Evolutionary conservation across 2,329 filamentous ascomycete genomes (phyloP).

Genomic region (Fusarium secorum): DNA sequence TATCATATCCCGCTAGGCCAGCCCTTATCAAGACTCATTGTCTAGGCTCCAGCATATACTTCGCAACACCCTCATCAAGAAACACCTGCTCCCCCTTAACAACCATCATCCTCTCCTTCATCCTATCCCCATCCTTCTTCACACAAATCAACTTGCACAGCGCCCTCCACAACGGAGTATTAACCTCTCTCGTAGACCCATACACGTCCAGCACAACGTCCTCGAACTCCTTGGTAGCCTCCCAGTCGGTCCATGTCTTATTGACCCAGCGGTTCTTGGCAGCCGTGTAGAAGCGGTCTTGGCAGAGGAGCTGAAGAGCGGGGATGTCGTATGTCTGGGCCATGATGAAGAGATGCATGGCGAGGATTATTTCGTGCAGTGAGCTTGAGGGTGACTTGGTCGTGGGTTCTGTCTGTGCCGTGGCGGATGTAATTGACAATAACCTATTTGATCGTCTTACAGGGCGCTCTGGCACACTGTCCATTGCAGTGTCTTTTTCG

Average conservation of each 20-base stretch:
- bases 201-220: constrained; percentile 19
- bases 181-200: neutral
- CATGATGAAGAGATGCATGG: constrained; percentile 45
- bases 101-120: constrained; percentile 16
- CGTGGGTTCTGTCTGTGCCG: neutral
- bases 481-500: neutral
- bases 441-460: constrained; percentile 11
- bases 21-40: neutral
- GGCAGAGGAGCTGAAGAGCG: constrained; percentile 43
- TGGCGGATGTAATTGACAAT: neutral
- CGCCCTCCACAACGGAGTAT: constrained; percentile 17
- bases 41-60: neutral
- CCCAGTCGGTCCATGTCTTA: constrained; percentile 2
- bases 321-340: constrained; percentile 49
- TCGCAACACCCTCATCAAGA: constrained; percentile 13
- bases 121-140: neutral
- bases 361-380: constrained; percentile 16
- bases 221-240: constrained; percentile 11
- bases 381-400: neutral
- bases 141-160: constrained; percentile 21
- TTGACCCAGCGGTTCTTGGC: constrained; percentile 7
- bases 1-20: neutral
- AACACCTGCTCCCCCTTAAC: constrained; percentile 5
- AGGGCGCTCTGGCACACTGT: neutral
- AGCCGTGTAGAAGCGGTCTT: constrained; percentile 43